These are phyloP conservation scores for Aureobasidium uvarum DNA, from an alignment of 2,329 filamentous ascomycete genomes.

Conservation along the genomic window DNA sequence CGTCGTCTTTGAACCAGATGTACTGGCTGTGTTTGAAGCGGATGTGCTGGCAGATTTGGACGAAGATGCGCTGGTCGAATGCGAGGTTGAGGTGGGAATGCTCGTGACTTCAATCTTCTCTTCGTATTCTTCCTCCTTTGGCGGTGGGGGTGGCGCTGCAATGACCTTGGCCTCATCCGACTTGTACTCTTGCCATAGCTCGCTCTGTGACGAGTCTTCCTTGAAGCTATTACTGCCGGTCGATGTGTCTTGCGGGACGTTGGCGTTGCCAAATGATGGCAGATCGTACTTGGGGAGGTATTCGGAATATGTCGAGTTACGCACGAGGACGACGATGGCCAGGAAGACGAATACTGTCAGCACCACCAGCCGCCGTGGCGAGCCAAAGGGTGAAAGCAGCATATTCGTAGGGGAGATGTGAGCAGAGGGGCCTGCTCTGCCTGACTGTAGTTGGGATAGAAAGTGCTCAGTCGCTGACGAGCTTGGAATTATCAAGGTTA, in stretches of 20 bases:
- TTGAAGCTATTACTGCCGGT: conserved; percentile 18
- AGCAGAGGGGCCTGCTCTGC: conserved; percentile 21
- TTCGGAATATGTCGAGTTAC: conserved; percentile 31
- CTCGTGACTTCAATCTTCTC: conserved; percentile 7
- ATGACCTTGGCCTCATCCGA: conserved; percentile 17
- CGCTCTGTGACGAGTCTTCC: background rate
- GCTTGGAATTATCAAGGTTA: background rate
- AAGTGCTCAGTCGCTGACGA: conserved; percentile 13
- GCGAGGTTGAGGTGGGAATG: conserved; percentile 1
- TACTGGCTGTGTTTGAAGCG: background rate
- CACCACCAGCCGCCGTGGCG: conserved; percentile 42
- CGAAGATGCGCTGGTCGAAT: background rate
- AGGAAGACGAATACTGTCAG: conserved; percentile 40
- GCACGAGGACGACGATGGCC: conserved; percentile 32
- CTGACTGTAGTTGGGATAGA: background rate
- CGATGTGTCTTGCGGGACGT: background rate
- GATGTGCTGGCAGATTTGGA: conserved; percentile 1
- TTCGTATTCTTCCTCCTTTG: conserved; percentile 22
- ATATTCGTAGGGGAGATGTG: conserved; percentile 25
- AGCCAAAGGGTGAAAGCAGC: conserved; percentile 34
- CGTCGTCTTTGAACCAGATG: conserved; percentile 6
- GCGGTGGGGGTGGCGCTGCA: background rate
- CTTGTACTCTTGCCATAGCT: conserved; percentile 21
- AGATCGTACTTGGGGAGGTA: conserved; percentile 32
- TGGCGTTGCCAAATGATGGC: conserved; percentile 21